Evolutionary conservation across 768 basidiomycete genomes (phyloP).

Genomic region (Lactarius indigo): DNA sequence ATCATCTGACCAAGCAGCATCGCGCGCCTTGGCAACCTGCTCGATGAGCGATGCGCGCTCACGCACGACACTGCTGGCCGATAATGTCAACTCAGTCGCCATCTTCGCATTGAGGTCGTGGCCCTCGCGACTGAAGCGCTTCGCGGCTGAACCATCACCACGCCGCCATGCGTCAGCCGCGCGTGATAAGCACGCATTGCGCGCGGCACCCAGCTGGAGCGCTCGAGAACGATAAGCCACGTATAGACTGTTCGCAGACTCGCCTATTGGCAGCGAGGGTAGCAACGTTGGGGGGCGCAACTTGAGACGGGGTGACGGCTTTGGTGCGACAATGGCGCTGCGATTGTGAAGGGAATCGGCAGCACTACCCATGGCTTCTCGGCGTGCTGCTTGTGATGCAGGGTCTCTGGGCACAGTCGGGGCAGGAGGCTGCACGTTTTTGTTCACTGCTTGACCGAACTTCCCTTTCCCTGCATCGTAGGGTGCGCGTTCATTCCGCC

Average conservation of each 20-base stretch:
- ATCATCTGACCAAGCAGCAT: slow-evolving; percentile 79
- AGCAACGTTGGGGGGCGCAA: slow-evolving; percentile 78
- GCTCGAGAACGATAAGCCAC: slow-evolving; percentile 86
- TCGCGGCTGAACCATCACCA: slow-evolving; percentile 94
- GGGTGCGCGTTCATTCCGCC: slow-evolving; percentile 39
- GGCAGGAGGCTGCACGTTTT: slow-evolving; percentile 37
- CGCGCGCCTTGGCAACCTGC: slow-evolving; percentile 68
- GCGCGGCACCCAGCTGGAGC: slow-evolving; percentile 86
- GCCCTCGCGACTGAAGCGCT: slow-evolving; percentile 90
- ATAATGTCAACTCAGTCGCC: slow-evolving; percentile 77
- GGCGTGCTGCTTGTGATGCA: slow-evolving; percentile 46
- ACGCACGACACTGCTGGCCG: slow-evolving; percentile 79
- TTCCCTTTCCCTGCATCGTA: slow-evolving; percentile 86
- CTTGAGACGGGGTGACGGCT: slow-evolving; percentile 81
- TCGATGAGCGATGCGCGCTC: slow-evolving; percentile 77
- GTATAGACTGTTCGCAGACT: slow-evolving; percentile 74
- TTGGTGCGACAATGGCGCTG: slow-evolving; percentile 70
- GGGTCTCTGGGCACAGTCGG: slow-evolving; percentile 31
- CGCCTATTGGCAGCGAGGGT: slow-evolving; percentile 87
- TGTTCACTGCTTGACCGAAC: slow-evolving; percentile 90
- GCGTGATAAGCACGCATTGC: slow-evolving; percentile 90
- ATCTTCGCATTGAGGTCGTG: slow-evolving; percentile 92
- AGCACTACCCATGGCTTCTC: slow-evolving; percentile 55
- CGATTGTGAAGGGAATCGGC: slow-evolving; percentile 63
- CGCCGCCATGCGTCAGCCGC: slow-evolving; percentile 96